Base-by-base conservation (phyloP, 2,329 filamentous ascomycete genomes). In the Tolypocladium tropicale region DNA sequence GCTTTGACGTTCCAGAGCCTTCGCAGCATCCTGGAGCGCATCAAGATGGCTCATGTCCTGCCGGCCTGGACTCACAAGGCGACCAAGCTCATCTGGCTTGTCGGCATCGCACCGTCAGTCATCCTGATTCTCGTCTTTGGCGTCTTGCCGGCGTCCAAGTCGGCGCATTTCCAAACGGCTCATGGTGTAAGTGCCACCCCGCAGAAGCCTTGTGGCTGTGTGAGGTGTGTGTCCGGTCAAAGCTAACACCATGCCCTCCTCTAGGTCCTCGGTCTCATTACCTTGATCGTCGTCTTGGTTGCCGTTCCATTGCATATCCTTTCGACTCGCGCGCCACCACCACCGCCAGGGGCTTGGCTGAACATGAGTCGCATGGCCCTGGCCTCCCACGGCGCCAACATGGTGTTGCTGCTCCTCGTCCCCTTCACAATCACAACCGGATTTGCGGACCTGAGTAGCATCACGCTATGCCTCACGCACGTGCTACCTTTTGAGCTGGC, bases 251-350 rank as follows among this genome's bases (percentile, higher is more conserved):
- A 6, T 41, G 9, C 14, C 1, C 21, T 6, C 11, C 3, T n/a
- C 16, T 50, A 70, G 67, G 59, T 70, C 18, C 55, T 70, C 30
- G 62, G 66, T 23, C 59, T 68, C 10, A 43, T 69, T 11, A 65
- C 64, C 4, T 55, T 61, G 1, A n/a, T 70, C 12, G 18, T 65
- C 30, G 64, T 63, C 14, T 39, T 69, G 3, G 59, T 52, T 1
- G 62, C 68, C 11, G 43, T 64, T 0, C 60, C 53, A 0, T 57
- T 70, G 7, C 63, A 65, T 53, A 56, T 64, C n/a, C 49, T 63
- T 28, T 60, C 62, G 53, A 67, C 64, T 48, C 55, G 33, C 11
- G 25, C 54, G 2, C 54, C 6, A 51, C 57, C 21, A 46, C 41
- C 51, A 30, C 37, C n/a, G 4, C 53, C 50, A 14, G 34, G 41